phyloP scores from a whole-genome alignment of 768 basidiomycete genomes.

The Mycena indigotica region DNA sequence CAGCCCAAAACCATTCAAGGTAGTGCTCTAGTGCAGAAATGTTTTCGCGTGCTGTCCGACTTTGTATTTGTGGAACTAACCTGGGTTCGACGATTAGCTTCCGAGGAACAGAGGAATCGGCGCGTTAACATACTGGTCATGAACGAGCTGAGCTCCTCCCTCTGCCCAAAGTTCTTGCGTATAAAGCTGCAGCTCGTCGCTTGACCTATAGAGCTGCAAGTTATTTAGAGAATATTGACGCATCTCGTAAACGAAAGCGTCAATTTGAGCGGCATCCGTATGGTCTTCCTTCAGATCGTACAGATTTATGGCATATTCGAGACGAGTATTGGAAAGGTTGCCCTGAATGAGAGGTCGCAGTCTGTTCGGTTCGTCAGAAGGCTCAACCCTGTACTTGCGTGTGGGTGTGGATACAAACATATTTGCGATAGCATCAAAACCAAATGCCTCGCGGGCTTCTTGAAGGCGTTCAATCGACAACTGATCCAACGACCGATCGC shows the following conservation, averaged over 20 bases:
- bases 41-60: not conserved
- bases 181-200: not conserved
- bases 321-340: not conserved
- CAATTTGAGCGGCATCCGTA: not conserved
- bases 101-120: not conserved
- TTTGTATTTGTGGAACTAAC: not conserved
- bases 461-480: not conserved
- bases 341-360: not conserved
- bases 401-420: not conserved
- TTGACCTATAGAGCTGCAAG: not conserved
- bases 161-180: not conserved
- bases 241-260: not conserved
- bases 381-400: not conserved
- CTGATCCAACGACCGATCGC: not conserved
- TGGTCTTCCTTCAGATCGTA: not conserved
- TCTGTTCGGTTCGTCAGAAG: no score
- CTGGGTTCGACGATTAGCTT: not conserved
- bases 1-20: conserved; percentile 5
- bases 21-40: not conserved
- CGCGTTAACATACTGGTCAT: conserved; percentile 2
- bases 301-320: not conserved
- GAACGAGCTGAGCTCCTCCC: conserved; percentile 1
- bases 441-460: conserved; percentile 1
- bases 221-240: not conserved
- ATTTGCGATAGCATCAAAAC: not conserved